phyloP scores from a whole-genome alignment of 352 stramenopile genomes.

The Chrysophaeum taylorii region DNA sequence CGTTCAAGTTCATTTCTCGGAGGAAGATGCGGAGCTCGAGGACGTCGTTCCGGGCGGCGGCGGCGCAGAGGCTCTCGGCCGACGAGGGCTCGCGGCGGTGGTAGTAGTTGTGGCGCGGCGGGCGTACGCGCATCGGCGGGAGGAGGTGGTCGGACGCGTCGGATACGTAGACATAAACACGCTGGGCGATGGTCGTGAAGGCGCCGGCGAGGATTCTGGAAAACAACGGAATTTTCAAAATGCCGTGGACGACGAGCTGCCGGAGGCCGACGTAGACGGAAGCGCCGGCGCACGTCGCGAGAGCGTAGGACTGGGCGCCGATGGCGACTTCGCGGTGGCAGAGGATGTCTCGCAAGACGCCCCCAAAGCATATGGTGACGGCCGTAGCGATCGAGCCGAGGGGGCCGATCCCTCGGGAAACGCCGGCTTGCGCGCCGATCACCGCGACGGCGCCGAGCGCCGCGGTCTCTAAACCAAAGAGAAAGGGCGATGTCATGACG shows the following conservation, averaged over 20 bases:
- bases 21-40: too few species aligned
- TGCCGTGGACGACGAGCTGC: slow-evolving; percentile 14
- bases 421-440: slow-evolving; percentile 17
- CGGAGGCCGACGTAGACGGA: slow-evolving; percentile 14
- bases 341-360: slow-evolving; percentile 26
- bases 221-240: not conserved
- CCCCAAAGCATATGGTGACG: slow-evolving; percentile 28
- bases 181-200: not conserved
- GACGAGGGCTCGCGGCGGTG: too few species aligned
- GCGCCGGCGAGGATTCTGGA: not conserved
- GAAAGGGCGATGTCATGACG: not conserved
- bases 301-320: slow-evolving; percentile 25
- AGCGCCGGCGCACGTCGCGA: slow-evolving; percentile 16
- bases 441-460: slow-evolving; percentile 21
- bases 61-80: too few species aligned
- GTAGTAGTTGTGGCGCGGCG: too few species aligned
- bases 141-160: not conserved
- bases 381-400: slow-evolving; percentile 16
- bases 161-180: not conserved
- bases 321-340: slow-evolving; percentile 22
- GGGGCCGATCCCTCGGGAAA: slow-evolving; percentile 20
- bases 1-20: too few species aligned
- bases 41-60: too few species aligned
- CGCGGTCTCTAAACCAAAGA: slow-evolving; percentile 24
- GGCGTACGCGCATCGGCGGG: too few species aligned